A percentile compares a stretch with the other conserved stretches of the same genome.
phyloP scores from a whole-genome alignment of 371 early-diverging fungal species.

The Mucor saturninus region DNA sequence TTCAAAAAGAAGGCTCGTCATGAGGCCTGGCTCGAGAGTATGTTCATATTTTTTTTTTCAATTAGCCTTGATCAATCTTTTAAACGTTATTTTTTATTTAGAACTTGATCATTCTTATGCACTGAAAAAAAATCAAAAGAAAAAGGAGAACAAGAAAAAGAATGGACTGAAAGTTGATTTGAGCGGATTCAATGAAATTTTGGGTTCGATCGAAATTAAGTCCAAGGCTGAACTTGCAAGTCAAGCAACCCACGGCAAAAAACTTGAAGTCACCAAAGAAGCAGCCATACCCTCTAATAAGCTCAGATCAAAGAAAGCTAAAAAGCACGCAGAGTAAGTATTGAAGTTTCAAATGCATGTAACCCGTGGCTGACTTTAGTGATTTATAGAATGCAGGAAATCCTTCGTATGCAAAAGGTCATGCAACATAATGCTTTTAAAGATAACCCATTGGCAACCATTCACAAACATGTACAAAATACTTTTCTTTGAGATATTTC shows the following conservation, averaged over 20 bases:
- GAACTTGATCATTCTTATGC: constrained; percentile 61
- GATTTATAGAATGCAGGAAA: constrained; percentile 60
- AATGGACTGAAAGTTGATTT: constrained; percentile 37
- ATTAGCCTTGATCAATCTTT: not conserved
- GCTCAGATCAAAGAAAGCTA: constrained; percentile 54
- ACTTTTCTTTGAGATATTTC: constrained; percentile 42
- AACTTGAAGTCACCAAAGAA: constrained; percentile 11
- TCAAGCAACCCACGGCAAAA: constrained; percentile 25
- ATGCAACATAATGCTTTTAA: constrained; percentile 72
- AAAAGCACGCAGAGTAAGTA: constrained; percentile 61
- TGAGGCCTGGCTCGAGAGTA: constrained; percentile 65
- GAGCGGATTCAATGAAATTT: constrained; percentile 48
- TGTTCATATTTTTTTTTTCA: constrained; percentile 1
- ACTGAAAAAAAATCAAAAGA: constrained; percentile 50
- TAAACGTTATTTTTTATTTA: constrained; percentile 12
- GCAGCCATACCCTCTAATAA: constrained; percentile 34
- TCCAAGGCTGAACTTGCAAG: constrained; percentile 24
- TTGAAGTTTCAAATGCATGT: not conserved
- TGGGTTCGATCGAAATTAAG: constrained; percentile 43
- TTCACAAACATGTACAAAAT: constrained; percentile 75
- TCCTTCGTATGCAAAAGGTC: constrained; percentile 73
- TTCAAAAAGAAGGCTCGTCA: constrained; percentile 60
- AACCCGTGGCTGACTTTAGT: not conserved
- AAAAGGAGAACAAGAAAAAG: constrained; percentile 43
- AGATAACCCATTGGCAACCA: constrained; percentile 67